Evolutionary conservation across 2,329 filamentous ascomycete species (phyloP).

Genomic region (Phyllosticta citriasiana): DNA sequence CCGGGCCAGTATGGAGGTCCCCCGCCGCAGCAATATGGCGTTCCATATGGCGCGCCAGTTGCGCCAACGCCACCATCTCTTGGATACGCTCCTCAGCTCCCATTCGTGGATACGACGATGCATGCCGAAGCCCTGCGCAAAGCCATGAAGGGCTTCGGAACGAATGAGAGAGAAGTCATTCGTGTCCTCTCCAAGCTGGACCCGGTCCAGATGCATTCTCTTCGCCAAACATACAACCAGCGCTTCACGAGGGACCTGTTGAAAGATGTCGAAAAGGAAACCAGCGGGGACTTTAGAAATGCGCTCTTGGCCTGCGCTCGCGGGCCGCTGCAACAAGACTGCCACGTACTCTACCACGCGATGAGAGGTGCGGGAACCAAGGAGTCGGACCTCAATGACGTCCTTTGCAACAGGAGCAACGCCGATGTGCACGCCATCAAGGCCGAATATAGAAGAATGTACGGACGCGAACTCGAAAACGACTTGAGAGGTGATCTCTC

Average conservation of each 20-base stretch:
- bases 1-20: conserved; percentile 28
- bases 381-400: conserved; percentile 74
- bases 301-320: conserved; percentile 64
- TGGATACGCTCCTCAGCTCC: conserved; percentile 63
- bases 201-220: conserved; percentile 59
- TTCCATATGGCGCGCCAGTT: conserved; percentile 24
- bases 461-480: conserved; percentile 55
- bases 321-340: conserved; percentile 72
- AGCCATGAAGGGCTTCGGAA: conserved; percentile 92
- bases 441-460: conserved; percentile 59
- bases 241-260: conserved; percentile 59
- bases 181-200: conserved; percentile 60
- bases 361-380: conserved; percentile 78
- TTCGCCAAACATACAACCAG: conserved; percentile 52
- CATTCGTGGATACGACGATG: conserved; percentile 53
- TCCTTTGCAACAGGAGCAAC: conserved; percentile 73
- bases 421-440: conserved; percentile 86
- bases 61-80: conserved; percentile 55
- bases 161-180: conserved; percentile 72
- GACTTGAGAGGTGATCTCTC: conserved; percentile 72
- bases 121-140: conserved; percentile 64
- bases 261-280: conserved; percentile 68
- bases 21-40: conserved; percentile 19
- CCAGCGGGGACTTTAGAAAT: conserved; percentile 62
- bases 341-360: conserved; percentile 57